A percentile compares a stretch with the other conserved stretches of the same genome.
Conservation (phyloP, 495 filamentous ascomycete genomes). For the Daldinia loculata region DNA sequence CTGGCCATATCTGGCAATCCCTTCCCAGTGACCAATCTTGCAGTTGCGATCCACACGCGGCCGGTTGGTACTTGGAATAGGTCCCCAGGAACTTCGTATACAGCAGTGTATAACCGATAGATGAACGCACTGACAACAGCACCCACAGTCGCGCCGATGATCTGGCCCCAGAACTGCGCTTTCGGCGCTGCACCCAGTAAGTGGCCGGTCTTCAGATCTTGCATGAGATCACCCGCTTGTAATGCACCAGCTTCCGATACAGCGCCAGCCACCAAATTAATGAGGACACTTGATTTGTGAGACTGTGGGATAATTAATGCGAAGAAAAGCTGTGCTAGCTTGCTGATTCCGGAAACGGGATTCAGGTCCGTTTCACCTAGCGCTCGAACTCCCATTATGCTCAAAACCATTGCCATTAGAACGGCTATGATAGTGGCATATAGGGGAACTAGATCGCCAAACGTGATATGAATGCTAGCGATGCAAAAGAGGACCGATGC, state of each 20-base stretch:
- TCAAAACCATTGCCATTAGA: slow-evolving; percentile 84
- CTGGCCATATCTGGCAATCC: slow-evolving; percentile 84
- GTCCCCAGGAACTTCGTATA: slow-evolving; percentile 86
- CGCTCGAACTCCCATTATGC: slow-evolving; percentile 94
- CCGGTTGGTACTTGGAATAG: slow-evolving; percentile 94
- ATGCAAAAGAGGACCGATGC: slow-evolving; percentile 83
- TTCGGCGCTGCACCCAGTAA: slow-evolving; percentile 89
- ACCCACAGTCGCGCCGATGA: slow-evolving; percentile 89
- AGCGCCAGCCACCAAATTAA: slow-evolving; percentile 94
- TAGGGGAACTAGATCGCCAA: slow-evolving; percentile 71
- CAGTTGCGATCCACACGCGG: slow-evolving; percentile 97
- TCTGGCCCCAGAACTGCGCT: slow-evolving; percentile 95
- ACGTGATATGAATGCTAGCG: slow-evolving; percentile 78
- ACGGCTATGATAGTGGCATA: slow-evolving; percentile 86
- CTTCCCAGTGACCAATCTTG: slow-evolving; percentile 90
- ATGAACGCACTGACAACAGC: slow-evolving; percentile 87
- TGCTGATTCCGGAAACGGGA: slow-evolving; percentile 95
- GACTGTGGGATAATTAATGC: slow-evolving; percentile 80
- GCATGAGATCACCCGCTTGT: slow-evolving; percentile 97
- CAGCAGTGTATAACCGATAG: slow-evolving; percentile 89
- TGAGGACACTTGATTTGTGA: slow-evolving; percentile 80
- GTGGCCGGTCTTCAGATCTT: slow-evolving; percentile 97
- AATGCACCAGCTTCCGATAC: slow-evolving; percentile 85
- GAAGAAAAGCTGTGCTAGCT: slow-evolving; percentile 95
- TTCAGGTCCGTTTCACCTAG: slow-evolving; percentile 97